These are phyloP conservation scores for Sporothrix curviconia DNA, from an alignment of 2,329 filamentous ascomycete genomes.

Conservation along the genomic window DNA sequence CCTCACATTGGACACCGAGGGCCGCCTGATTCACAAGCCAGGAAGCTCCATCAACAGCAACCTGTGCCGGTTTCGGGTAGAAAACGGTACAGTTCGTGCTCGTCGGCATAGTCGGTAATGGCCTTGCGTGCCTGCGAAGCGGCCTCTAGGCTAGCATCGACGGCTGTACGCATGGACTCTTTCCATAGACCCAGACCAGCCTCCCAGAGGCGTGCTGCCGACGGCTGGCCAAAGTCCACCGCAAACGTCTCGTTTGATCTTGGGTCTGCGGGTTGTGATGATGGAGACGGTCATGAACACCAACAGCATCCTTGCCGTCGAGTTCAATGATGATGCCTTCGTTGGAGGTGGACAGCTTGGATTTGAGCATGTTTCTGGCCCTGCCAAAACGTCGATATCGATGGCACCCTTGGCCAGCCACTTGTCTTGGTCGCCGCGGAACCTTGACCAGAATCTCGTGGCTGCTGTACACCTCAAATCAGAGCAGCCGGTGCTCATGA, in stretches of 20 bases:
- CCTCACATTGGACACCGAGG: too few relatives aligned
- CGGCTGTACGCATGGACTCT: conserved; percentile 36
- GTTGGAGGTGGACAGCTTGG: conserved; percentile 41
- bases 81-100: neutral
- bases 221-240: conserved; percentile 50
- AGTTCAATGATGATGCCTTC: conserved; percentile 49
- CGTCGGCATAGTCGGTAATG: conserved; percentile 16
- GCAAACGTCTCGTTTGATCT: conserved; percentile 55
- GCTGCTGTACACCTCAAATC: conserved; percentile 38
- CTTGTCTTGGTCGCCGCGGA: conserved; percentile 43
- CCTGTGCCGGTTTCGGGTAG: neutral
- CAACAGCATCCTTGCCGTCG: conserved; percentile 48
- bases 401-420: conserved; percentile 54
- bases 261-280: conserved; percentile 51
- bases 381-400: conserved; percentile 47
- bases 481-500: conserved; percentile 36
- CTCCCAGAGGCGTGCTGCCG: conserved; percentile 39
- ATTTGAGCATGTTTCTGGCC: conserved; percentile 41
- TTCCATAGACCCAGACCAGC: conserved; percentile 35
- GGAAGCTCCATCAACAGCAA: neutral
- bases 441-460: conserved; percentile 51
- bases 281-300: conserved; percentile 53
- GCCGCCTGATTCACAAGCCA: too few relatives aligned
- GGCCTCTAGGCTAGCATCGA: conserved; percentile 33
- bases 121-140: conserved; percentile 3